Percentiles rank a stretch among this genome's conserved stretches.
phyloP scores from a whole-genome alignment of 2,329 filamentous ascomycete genomes.

The Fusarium virguliforme region DNA sequence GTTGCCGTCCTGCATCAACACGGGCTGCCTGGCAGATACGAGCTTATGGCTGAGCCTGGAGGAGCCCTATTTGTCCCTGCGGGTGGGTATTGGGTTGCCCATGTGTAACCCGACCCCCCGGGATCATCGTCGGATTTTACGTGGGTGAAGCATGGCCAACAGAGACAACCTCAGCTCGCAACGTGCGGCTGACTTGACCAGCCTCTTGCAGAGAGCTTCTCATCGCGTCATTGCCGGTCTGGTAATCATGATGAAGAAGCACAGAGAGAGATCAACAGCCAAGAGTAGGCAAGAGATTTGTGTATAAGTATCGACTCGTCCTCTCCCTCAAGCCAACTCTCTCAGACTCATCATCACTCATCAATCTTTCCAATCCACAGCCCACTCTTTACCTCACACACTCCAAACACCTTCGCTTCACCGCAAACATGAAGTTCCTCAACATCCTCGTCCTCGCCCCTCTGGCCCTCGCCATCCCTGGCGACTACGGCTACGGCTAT shows the following conservation, averaged over 20 bases:
- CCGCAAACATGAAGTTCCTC: constrained; percentile 37
- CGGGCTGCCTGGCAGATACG: constrained; percentile 38
- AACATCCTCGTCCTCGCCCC: constrained; percentile 27
- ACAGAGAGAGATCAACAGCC: neutral
- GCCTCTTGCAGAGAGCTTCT: constrained; percentile 1
- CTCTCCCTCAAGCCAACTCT: neutral
- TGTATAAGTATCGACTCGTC: constrained; percentile 6
- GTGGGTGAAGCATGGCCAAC: constrained; percentile 14
- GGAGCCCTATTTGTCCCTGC: constrained; percentile 17
- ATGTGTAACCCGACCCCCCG: constrained; percentile 5
- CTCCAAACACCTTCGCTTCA: constrained; percentile 24
- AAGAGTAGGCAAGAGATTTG: neutral
- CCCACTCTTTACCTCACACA: neutral
- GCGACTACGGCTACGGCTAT: constrained; percentile 18
- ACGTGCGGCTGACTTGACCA: constrained; percentile 5
- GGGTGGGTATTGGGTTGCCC: constrained; percentile 6
- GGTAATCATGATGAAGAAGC: neutral
- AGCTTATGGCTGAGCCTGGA: constrained; percentile 41
- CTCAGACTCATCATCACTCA: constrained; percentile 4
- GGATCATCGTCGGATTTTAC: constrained; percentile 12
- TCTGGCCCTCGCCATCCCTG: constrained; percentile 30
- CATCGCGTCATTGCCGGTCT: neutral
- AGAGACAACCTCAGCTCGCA: neutral
- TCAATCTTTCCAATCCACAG: constrained; percentile 8
- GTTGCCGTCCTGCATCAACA: constrained; percentile 37